phyloP scores from a whole-genome alignment of 1,284 basidiomycete species.

The Stereum hirsutum region DNA sequence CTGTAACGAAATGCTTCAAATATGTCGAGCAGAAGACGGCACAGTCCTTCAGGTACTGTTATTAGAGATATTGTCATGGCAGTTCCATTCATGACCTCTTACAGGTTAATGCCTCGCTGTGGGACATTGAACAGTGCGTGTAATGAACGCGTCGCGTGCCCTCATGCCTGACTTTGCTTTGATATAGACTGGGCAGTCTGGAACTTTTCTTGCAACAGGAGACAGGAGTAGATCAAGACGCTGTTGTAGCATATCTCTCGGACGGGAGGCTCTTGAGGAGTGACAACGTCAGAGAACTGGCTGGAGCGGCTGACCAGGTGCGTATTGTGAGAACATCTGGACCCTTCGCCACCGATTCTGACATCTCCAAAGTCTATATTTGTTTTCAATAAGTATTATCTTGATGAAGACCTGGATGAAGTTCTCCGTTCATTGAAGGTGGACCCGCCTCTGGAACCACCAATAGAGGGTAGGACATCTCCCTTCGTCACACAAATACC shows the following conservation, averaged over 20 bases:
- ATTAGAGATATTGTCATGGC: neutral
- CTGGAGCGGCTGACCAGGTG: slow-evolving; percentile 64
- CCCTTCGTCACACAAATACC: neutral
- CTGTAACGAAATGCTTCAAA: slow-evolving; percentile 47
- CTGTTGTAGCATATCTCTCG: slow-evolving; percentile 66
- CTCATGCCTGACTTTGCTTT: slow-evolving; percentile 2
- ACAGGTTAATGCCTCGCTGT: slow-evolving; percentile 54
- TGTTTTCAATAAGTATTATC: slow-evolving; percentile 71
- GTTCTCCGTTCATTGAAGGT: slow-evolving; percentile 49
- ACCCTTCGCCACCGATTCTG: neutral
- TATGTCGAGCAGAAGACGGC: slow-evolving; percentile 70
- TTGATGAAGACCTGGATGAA: slow-evolving; percentile 57
- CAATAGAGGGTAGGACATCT: slow-evolving; percentile 48
- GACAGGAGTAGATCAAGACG: slow-evolving; percentile 54
- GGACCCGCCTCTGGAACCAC: slow-evolving; percentile 52
- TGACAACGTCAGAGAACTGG: slow-evolving; percentile 64
- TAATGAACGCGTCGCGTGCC: neutral
- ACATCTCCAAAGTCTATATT: slow-evolving; percentile 48
- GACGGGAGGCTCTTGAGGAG: slow-evolving; percentile 62
- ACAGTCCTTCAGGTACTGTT: slow-evolving; percentile 37
- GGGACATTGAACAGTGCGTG: slow-evolving; percentile 64
- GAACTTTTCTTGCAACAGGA: slow-evolving; percentile 61
- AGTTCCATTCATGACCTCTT: neutral
- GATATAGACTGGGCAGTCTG: slow-evolving; percentile 44
- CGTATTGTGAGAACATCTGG: slow-evolving; percentile 8